Evolutionary conservation across 2,329 filamentous ascomycete genomes (phyloP).

Genomic region (Diaporthe australafricana): DNA sequence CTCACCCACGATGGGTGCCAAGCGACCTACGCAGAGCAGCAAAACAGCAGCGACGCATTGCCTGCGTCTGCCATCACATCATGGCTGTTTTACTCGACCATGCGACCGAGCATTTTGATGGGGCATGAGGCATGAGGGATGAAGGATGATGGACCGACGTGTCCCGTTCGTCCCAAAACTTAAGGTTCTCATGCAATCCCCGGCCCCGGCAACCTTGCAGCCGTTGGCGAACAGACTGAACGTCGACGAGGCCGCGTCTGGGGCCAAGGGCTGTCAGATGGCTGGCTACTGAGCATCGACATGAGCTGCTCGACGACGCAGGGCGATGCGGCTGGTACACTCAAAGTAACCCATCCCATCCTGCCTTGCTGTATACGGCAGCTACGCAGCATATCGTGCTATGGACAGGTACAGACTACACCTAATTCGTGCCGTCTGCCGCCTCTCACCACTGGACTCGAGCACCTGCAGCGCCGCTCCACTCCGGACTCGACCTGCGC

Average conservation of each 20-base stretch:
- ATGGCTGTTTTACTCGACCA: slow-evolving; percentile 23
- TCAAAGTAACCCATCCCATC: neutral
- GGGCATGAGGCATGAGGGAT: slow-evolving; percentile 27
- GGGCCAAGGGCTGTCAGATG: slow-evolving; percentile 3
- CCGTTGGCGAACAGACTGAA: slow-evolving; percentile 24
- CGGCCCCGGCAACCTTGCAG: slow-evolving; percentile 23
- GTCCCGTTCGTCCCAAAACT: slow-evolving; percentile 25
- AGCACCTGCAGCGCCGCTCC: slow-evolving; percentile 21
- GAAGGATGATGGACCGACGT: slow-evolving; percentile 20
- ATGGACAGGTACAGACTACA: neutral
- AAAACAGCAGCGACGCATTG: neutral
- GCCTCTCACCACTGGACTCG: slow-evolving; percentile 24
- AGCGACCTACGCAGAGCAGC: neutral
- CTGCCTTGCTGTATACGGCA: neutral
- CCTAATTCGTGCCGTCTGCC: slow-evolving; percentile 20
- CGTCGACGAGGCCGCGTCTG: slow-evolving; percentile 2
- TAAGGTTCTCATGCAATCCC: slow-evolving; percentile 19
- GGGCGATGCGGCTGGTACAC: neutral
- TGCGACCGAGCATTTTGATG: neutral
- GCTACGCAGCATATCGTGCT: neutral
- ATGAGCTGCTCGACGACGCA: neutral
- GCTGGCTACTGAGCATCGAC: neutral
- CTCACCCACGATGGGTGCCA: slow-evolving; percentile 2
- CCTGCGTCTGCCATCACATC: slow-evolving; percentile 7
- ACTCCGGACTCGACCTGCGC: slow-evolving; percentile 12